Evolutionary conservation across 257 asterid species (phyloP), one percentile per base, ranked within the genome.

Genomic region (Jasminum sambac): DNA sequence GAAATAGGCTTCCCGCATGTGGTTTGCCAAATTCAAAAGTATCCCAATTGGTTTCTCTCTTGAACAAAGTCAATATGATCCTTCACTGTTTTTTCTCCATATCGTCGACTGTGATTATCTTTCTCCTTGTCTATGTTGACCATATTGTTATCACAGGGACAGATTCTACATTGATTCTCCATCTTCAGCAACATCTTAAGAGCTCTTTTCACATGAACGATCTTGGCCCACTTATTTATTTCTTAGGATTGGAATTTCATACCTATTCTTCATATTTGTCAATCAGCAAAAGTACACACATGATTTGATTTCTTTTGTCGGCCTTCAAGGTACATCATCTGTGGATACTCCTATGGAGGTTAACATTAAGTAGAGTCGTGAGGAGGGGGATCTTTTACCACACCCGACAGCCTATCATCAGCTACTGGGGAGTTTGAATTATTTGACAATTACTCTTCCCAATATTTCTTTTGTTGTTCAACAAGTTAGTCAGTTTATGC

Each of bases 161-260:
- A 5, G 30, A 64, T 38, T 64, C 23, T 0, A 11, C 24, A 0
- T n/a, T 37, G 2, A 64, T 34, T n/a, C 10, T 30, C 4, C 23
- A 17, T 34, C 11, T 64, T 6, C 19, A 64, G 13, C 23, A 38
- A 5, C 43, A 30, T 64, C 68, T 64, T 9, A 7, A 39, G 2
- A 12, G 8, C 3, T 39, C 14, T 0, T 64, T 64, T 38, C 25
- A 64, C n/a, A 39, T 23, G 13, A 65, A 24, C n/a, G 59, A 41
- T 40, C 36, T 65, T n/a, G 57, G 69, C 23, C 10, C 5, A 14
- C 48, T 65, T 2, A 8, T 13, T 0, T 42, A 42, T 24, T 24
- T 66, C 50, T 39, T 66, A 0, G 70, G 70, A 5, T 40, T 66
- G 36, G 60, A 19, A n/a, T n/a, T 44, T 44, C 55, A 14, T 14